Base-by-base conservation (phyloP, 495 filamentous ascomycete species). In the Cenococcum geophilum region DNA sequence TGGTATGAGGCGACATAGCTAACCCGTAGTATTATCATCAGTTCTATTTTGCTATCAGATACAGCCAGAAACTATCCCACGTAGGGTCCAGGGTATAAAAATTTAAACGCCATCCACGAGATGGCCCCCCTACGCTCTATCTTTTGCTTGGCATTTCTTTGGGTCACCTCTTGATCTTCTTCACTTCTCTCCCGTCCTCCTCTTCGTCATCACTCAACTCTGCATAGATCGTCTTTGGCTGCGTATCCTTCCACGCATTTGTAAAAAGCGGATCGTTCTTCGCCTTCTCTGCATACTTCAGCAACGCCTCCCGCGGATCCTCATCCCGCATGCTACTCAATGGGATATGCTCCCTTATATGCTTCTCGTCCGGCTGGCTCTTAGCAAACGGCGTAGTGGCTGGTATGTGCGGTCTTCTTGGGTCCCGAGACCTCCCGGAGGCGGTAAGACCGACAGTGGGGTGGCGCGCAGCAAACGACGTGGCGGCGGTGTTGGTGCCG, bases 321-420 rank as follows among this genome's bases (percentile, higher is more conserved):
- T 98, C 93, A 74, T 98, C 92, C 22, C 93, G 82, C 91, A 97
- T 95, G n/a, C 81, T 85, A 65, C 89, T 93, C 35, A 97, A 79
- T 18, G 92, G 89, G 48, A 96, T 95, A 63, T 85, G 86, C 66
- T 92, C 84, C 47, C 85, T 83, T 58, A 98, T 89, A 76, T 95
- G 89, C 61, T 84, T 85, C 73, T 92, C 89, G 75, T 97, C 91
- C 6, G 95, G 91, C 68, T 92, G 87, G 51, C 83, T 88, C 68
- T 95, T 92, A 61, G 89, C 86, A 71, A 96, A 97, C 0, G 93
- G 93, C 5, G 93, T 97, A 58, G 84, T 79, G n/a, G 80, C 77
- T 1, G 93, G 93, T 55, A 91, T 76, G 66, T 92, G 85, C 37
- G 93, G 93, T 57, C 91, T 75, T 32, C 89, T 77, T 12, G 90